Conservation (phyloP, 2,329 filamentous ascomycete genomes). For the Clarireedia homoeocarpa region DNA sequence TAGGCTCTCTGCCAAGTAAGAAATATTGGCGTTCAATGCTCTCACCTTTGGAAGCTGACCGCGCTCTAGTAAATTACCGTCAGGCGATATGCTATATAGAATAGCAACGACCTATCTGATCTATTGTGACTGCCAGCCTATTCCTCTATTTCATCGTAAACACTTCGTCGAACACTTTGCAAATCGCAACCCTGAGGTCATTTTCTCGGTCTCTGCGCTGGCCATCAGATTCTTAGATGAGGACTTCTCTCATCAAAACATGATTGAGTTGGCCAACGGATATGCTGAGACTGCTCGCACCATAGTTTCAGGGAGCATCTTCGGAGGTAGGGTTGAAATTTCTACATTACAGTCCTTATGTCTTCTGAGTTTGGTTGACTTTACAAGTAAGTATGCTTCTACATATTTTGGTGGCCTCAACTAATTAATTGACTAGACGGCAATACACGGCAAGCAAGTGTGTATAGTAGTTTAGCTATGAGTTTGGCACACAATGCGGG, state of each 20-base stretch:
- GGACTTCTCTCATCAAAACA: slow-evolving; percentile 17
- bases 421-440: slow-evolving; percentile 30
- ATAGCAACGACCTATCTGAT: slow-evolving; percentile 37
- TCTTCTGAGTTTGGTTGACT: slow-evolving; percentile 32
- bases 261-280: slow-evolving; percentile 27
- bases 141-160: slow-evolving; percentile 38
- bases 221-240: slow-evolving; percentile 35
- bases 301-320: slow-evolving; percentile 30
- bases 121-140: slow-evolving; percentile 43
- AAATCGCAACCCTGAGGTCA: slow-evolving; percentile 31
- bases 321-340: slow-evolving; percentile 31
- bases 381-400: slow-evolving; percentile 26
- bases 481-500: slow-evolving; percentile 38
- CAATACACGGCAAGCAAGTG: slow-evolving; percentile 37
- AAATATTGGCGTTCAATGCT: background rate
- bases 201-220: slow-evolving; percentile 34
- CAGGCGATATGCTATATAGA: slow-evolving; percentile 32
- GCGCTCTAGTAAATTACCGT: slow-evolving; percentile 27
- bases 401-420: background rate
- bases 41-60: background rate
- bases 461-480: slow-evolving; percentile 38
- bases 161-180: slow-evolving; percentile 34
- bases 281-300: slow-evolving; percentile 31
- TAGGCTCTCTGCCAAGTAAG: slow-evolving; percentile 14
- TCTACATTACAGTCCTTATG: slow-evolving; percentile 34